These are phyloP conservation scores for Beauveria medogensis DNA, from an alignment of 2,329 filamentous ascomycete species.

Conservation along the genomic window DNA sequence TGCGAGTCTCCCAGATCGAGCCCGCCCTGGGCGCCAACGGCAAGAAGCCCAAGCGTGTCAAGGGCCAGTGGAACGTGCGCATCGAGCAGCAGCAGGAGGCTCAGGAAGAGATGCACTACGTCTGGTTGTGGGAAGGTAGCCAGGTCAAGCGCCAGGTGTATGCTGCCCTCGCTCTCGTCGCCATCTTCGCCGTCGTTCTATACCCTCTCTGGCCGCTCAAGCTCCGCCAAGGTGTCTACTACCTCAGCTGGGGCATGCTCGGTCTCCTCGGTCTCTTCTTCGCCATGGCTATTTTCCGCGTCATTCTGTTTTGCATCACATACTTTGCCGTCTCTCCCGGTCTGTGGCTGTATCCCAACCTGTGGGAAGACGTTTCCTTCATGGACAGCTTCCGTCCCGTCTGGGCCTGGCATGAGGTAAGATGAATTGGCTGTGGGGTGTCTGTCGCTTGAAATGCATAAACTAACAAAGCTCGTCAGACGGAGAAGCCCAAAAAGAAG, in stretches of 20 bases:
- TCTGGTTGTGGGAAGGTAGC: conserved; percentile 91
- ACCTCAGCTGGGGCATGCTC: conserved; percentile 89
- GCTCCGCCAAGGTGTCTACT: conserved; percentile 91
- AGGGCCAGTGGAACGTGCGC: conserved; percentile 91
- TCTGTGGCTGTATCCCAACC: conserved; percentile 95
- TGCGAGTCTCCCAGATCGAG: conserved; percentile 72
- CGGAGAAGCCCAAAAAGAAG: conserved; percentile 43
- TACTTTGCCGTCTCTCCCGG: conserved; percentile 79
- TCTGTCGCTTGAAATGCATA: background rate
- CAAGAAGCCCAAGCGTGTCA: conserved; percentile 79
- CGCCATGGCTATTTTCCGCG: conserved; percentile 90
- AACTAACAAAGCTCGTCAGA: conserved; percentile 20
- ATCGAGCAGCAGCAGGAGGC: conserved; percentile 95
- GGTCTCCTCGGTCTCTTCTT: conserved; percentile 90
- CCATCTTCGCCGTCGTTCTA: conserved; percentile 82
- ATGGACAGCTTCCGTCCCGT: conserved; percentile 93
- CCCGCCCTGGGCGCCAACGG: conserved; percentile 55
- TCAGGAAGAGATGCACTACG: conserved; percentile 81
- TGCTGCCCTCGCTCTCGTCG: conserved; percentile 69
- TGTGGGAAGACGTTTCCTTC: conserved; percentile 98
- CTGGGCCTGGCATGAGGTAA: conserved; percentile 97
- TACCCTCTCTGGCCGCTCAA: conserved; percentile 95
- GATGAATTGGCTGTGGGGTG: conserved; percentile 18
- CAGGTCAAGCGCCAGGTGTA: conserved; percentile 93
- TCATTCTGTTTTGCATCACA: conserved; percentile 89